Evolutionary conservation across 1,139 yeast genomes (phyloP), one percentile per base, ranked within the genome.

Genomic region (Geotrichum citri-aurantii): DNA sequence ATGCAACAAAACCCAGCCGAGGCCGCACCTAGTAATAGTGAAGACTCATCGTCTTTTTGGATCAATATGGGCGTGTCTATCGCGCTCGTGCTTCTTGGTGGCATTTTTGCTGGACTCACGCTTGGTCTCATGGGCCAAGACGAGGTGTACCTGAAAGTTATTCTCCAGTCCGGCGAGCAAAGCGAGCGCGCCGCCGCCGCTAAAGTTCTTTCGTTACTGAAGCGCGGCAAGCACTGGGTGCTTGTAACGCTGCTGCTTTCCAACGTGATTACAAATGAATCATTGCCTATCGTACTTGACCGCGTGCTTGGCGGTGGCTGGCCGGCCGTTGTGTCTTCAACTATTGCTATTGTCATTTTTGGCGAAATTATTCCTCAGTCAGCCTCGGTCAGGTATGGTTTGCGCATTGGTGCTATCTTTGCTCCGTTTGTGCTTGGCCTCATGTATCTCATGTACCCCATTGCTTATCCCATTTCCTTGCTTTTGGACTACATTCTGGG

Each of bases 341-440:
- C 99, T 0, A 93, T 88, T 2, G 83, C 93, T 37, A 93, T 93
- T 71, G 98, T 93, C 57, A 82, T 93, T 24, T 93, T 93, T 74
- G 99, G 99, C 59, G 99, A 93, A 71, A 88, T 93, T 67, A 93
- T 93, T 64, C 99, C 99, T 1, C 99, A 93, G 75, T 85, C 95
- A 26, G 79, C 90, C 51, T 89, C 95, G 73, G 99, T 93, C 24
- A 79, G 97, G 50, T 92, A 90, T 71, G 99, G 99, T 1, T 78
- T 93, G 57, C 87, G 90, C 64, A 88, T 92, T 27, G 99, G 99
- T 46, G 88, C 98, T 2, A 80, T 86, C 65, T 90, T 91, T 73
- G 82, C 96, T 2, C 97, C 97, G 0, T 92, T 90, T 75, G 97
- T 92, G 37, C 76, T 86, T 55, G 75, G 78, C 1, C 79, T 93